These are phyloP conservation scores for Anacardium occidentale DNA, from an alignment of 345 rosid species.

Conservation along the genomic window DNA sequence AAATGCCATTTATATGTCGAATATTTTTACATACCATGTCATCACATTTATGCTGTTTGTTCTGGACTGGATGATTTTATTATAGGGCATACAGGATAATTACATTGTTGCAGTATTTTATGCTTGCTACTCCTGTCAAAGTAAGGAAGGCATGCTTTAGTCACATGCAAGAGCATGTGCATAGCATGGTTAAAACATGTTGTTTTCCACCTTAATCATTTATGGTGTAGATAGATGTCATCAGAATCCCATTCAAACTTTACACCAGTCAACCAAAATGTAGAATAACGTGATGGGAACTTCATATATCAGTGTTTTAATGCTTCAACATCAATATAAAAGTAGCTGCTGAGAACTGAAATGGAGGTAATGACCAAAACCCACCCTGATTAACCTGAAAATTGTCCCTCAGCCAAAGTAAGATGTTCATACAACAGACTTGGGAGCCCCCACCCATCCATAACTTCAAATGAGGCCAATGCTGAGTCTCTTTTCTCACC, in stretches of 20 bases:
- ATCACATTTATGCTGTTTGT: constrained; percentile 8
- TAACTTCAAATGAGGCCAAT: too few relatives aligned
- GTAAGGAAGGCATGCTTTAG: not conserved
- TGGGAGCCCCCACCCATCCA: too few relatives aligned
- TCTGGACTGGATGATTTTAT: constrained; percentile 13
- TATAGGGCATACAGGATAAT: not conserved
- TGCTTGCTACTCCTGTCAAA: not conserved
- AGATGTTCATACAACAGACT: too few relatives aligned
- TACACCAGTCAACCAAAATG: too few relatives aligned
- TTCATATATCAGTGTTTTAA: not conserved
- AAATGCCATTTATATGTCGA: not conserved
- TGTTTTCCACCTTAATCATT: not conserved
- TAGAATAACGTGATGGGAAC: not conserved
- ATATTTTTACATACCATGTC: not conserved
- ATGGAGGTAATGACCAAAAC: not conserved
- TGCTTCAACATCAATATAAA: not conserved
- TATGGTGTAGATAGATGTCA: too few relatives aligned
- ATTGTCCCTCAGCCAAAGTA: too few relatives aligned
- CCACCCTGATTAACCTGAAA: too few relatives aligned
- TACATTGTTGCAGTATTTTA: not conserved
- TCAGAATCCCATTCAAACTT: too few relatives aligned
- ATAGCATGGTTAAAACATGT: not conserved
- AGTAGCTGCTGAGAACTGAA: not conserved
- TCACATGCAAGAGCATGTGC: constrained; percentile 21
- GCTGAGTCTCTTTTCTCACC: too few relatives aligned